Base-by-base conservation (phyloP, 1,284 basidiomycete species). In the Cryptococcus sp. region DNA sequence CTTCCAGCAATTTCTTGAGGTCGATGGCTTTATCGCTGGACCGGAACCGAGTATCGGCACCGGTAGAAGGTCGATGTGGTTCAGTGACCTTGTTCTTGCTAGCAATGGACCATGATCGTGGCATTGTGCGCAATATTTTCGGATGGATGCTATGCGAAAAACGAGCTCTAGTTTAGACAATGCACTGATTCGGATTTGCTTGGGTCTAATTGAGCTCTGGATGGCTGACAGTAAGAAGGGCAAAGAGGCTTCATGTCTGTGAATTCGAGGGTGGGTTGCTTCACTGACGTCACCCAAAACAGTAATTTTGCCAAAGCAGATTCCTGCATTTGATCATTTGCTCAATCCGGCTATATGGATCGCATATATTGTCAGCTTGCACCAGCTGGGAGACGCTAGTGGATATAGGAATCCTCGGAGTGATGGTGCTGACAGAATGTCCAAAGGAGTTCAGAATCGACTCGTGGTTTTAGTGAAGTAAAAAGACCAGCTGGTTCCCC, bases 1-100 rank as follows among this genome's bases (percentile, higher is more conserved):
- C 52, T 21, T 49, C 54, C 18, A 59, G 36, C 7, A 59, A 25
- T 13, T 43, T 37, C 21, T 47, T 47, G 19, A 58, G 34, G 5
- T 51, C 56, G 23, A 58, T 41, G 10, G 49, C 23, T n/a, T 53
- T 39, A 14, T 39, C 36, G 14, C 36, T 39, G 16, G 36, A 39
- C 7, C 36, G 36, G 36, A 39, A 39, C 5, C 36, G 36, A 14
- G 36, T 39, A 19, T 39, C 18, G 14, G 14, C 14, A 19, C 7
- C 7, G 18, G 36, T 39, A 39, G 36, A 39, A 16, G 36, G 36
- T 16, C 36, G 36, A 14, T 39, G 36, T 7, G 36, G 36, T 14
- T 39, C 16, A 16, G 36, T 39, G 36, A 39, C 36, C 18, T 39
- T 16, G 18, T 39, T 39, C 16, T 19, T 16, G 36, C 36, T 39